Evolutionary conservation across 208 protist species (phyloP).

Genomic region (Crithidia mellificae): DNA sequence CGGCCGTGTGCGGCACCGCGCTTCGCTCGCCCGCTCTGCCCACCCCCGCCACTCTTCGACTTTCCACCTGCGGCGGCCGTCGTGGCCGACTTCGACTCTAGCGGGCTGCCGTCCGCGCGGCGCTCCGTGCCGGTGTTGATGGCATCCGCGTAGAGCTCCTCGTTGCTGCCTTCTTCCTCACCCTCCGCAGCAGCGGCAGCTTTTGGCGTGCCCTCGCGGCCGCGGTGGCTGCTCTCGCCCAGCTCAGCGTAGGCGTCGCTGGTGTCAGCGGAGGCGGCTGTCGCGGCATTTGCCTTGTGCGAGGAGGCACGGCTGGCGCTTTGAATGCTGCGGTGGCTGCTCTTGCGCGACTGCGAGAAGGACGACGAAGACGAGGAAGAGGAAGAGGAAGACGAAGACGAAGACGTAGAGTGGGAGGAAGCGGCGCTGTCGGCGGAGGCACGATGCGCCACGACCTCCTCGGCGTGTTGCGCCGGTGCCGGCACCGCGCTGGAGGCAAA

Average conservation of each 20-base stretch:
- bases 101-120: slow-evolving; percentile 5
- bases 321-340: neutral
- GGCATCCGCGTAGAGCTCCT: neutral
- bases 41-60: neutral
- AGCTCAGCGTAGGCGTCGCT: neutral
- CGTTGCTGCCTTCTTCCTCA: neutral
- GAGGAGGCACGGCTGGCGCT: slow-evolving; percentile 1
- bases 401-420: neutral
- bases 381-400: neutral
- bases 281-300: neutral
- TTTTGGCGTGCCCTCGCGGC: neutral
- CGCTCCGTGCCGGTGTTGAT: neutral
- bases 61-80: neutral
- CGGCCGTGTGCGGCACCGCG: neutral
- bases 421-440: neutral
- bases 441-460: neutral
- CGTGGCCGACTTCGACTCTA: neutral
- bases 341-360: neutral
- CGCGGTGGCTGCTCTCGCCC: neutral
- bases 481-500: neutral
- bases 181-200: neutral
- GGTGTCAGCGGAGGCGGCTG: neutral
- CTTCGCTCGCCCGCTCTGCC: neutral
- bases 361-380: slow-evolving; percentile 8
- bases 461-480: neutral